phyloP scores from a whole-genome alignment of 805 yeast species.

The Candida berthetii region DNA sequence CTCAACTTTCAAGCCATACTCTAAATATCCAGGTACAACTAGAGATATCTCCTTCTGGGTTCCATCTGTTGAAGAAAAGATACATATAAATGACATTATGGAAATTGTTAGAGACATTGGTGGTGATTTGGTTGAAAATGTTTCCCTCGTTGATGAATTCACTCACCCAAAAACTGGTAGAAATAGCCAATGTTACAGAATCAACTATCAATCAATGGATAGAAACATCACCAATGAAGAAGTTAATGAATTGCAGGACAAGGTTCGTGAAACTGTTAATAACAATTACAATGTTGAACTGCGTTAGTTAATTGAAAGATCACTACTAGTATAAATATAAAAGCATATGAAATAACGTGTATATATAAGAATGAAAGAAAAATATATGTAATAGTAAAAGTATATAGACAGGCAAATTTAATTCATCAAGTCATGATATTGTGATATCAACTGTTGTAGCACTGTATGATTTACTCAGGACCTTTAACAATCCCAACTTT shows the following conservation, averaged over 20 bases:
- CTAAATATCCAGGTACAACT: slow-evolving; percentile 81
- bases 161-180: slow-evolving; percentile 76
- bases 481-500: slow-evolving; percentile 51
- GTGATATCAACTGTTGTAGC: neutral
- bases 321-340: too few species aligned
- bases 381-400: too few species aligned
- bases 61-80: slow-evolving; percentile 31
- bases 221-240: slow-evolving; percentile 83
- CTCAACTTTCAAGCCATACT: slow-evolving; percentile 75
- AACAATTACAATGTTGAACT: slow-evolving; percentile 51
- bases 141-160: slow-evolving; percentile 73
- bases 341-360: too few species aligned
- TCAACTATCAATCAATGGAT: slow-evolving; percentile 94
- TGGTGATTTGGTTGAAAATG: slow-evolving; percentile 87
- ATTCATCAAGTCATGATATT: too few species aligned
- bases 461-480: slow-evolving; percentile 10
- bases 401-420: neutral
- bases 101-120: slow-evolving; percentile 82
- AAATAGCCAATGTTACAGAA: slow-evolving; percentile 79
- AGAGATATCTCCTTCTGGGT: slow-evolving; percentile 95
- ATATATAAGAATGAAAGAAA: neutral
- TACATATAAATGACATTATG: slow-evolving; percentile 88
- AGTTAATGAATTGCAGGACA: slow-evolving; percentile 65
- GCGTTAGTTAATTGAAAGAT: too few species aligned
- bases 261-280: slow-evolving; percentile 53